Percentiles rank a stretch among this genome's conserved stretches.
These are phyloP conservation scores for Flammula alnicola DNA, from an alignment of 1,284 basidiomycete genomes.

Conservation along the genomic window DNA sequence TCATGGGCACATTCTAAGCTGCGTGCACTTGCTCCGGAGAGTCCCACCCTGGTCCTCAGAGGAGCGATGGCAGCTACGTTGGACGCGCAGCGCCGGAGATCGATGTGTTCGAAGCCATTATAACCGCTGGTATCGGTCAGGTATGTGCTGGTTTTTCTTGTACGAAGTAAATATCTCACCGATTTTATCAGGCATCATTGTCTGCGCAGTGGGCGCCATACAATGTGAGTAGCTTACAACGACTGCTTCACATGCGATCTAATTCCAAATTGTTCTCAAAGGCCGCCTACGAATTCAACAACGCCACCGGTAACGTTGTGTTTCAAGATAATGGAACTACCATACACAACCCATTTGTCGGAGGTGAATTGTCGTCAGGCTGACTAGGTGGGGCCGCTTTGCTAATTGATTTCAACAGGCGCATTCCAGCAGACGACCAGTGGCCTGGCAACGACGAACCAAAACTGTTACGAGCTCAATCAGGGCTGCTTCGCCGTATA, in stretches of 20 bases:
- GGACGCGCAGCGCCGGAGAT: constrained; percentile 87
- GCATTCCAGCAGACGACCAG: constrained; percentile 56
- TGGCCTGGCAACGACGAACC: constrained; percentile 48
- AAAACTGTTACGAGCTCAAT: constrained; percentile 53
- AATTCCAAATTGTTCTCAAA: constrained; percentile 32
- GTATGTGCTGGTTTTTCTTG: constrained; percentile 25
- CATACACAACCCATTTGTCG: constrained; percentile 45
- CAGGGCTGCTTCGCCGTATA: constrained; percentile 49
- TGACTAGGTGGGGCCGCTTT: not conserved
- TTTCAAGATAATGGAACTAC: constrained; percentile 45
- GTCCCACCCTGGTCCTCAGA: constrained; percentile 80
- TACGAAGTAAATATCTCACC: constrained; percentile 3
- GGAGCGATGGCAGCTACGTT: constrained; percentile 59
- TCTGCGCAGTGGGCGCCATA: constrained; percentile 64
- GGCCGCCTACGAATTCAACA: constrained; percentile 50
- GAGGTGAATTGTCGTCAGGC: constrained; percentile 36
- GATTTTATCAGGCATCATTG: constrained; percentile 50
- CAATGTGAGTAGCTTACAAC: constrained; percentile 26
- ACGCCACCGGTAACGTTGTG: constrained; percentile 45
- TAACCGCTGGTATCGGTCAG: constrained; percentile 31
- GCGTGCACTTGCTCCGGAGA: constrained; percentile 79
- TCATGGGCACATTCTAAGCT: constrained; percentile 33
- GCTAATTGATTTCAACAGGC: constrained; percentile 24
- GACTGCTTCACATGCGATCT: not conserved
- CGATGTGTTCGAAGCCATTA: constrained; percentile 76